Base-by-base conservation (phyloP, 192 early-diverging fungal species). In the Irineochytrium annulatum region DNA sequence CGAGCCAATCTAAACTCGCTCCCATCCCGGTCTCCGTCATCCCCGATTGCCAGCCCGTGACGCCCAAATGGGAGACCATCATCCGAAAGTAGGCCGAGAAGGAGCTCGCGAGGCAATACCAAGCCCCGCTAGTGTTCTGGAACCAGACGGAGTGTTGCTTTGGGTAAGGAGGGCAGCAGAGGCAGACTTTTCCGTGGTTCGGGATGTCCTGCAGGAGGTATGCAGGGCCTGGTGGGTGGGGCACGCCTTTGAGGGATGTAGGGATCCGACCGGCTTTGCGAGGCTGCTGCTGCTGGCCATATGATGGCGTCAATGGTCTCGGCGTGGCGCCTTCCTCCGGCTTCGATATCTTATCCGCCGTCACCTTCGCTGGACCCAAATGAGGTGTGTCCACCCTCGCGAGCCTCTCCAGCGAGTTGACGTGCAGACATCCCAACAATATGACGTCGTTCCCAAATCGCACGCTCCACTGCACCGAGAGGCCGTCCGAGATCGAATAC, bases 1-100 rank as follows among this genome's bases (percentile, higher is more conserved):
- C 34, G 16, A 67, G 44, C 65, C 65, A 67, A 22, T 67, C 65
- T 33, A 67, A 31, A 5, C 48, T 28, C n/a, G 58, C 34, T 32
- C 51, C 49, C 2, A 32, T 48, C 3, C 65, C 65, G 14, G 43
- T 11, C 22, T 67, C 65, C n/a, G 65, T 67, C 16, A n/a, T 54
- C 19, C 55, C 8, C 13, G 60, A 13, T 2, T 64, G 70, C 74
- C 74, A 76, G 5, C 74, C 74, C n/a, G 29, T n/a, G 14, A 72
- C 55, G 1, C 74, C 69, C 0, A 76, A 54, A 35, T 76, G 65
- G 31, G 27, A 2, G n/a, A 67, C 53, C 48, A 58, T 62, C 1
- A 76, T 43, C 29, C 71, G 53, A 28, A 65, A 59, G 33, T 60
- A 76, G 3, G 48, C 63, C 39, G 59, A 41, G 51, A 76, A 73